Evolutionary conservation across 108 stramenopile species (phyloP).

Genomic region (Nannochloropsis oceanica): DNA sequence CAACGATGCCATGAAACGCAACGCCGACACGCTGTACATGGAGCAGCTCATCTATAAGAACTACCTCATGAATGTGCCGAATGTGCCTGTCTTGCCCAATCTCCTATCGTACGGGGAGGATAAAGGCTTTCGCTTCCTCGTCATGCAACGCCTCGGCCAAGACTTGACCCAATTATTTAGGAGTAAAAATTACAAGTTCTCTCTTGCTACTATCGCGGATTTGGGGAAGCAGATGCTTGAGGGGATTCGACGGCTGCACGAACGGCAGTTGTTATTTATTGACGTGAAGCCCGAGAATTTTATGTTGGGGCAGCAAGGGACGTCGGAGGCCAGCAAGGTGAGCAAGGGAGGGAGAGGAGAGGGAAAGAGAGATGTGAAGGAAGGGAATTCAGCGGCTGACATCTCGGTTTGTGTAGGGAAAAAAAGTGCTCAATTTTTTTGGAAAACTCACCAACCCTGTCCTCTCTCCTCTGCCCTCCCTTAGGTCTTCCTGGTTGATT

Average conservation of each 20-base stretch:
- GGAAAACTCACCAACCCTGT: no score
- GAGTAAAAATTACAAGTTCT: not conserved
- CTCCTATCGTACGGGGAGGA: conserved; percentile 15
- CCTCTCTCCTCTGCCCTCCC: no score
- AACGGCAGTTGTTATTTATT: conserved; percentile 13
- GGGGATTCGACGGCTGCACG: conserved; percentile 10
- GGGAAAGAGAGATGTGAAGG: no score
- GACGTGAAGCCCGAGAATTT: conserved; percentile 34
- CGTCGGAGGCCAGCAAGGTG: not conserved
- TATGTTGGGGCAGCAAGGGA: conserved; percentile 14
- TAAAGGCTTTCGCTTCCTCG: conserved; percentile 10
- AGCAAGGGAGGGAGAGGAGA: no score
- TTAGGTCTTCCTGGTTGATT: conserved; percentile 19
- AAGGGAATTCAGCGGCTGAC: no score
- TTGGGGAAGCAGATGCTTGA: conserved; percentile 21
- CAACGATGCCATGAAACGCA: conserved; percentile 3
- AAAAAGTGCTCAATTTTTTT: no score
- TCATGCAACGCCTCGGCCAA: conserved; percentile 19
- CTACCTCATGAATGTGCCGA: conserved; percentile 11
- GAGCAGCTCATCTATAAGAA: conserved; percentile 18
- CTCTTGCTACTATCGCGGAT: not conserved
- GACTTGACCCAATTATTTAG: conserved; percentile 5
- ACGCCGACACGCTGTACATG: conserved; percentile 23
- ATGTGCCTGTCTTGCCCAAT: conserved; percentile 1
- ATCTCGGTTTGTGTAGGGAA: no score